Conservation (phyloP, 371 early-diverging fungal species). For the Fennellomyces sp. region DNA sequence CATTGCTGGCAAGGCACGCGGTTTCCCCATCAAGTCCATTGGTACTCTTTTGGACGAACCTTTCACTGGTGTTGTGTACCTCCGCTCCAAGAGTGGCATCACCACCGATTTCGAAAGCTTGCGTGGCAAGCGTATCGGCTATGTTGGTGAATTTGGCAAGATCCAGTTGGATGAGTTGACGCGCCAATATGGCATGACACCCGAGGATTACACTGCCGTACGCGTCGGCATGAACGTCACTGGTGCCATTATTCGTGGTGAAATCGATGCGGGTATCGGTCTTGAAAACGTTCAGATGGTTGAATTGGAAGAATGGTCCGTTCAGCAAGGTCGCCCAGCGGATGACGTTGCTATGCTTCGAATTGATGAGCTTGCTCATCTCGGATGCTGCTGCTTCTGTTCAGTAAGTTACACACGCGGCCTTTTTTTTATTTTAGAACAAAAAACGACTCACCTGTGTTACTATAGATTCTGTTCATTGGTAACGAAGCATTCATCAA, state of each 20-base stretch:
- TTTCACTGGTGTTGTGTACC: conserved; percentile 67
- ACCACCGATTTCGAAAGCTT: conserved; percentile 58
- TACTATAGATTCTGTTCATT: conserved; percentile 58
- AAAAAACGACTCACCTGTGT: not conserved
- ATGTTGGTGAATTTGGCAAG: conserved; percentile 72
- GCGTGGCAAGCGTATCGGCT: conserved; percentile 64
- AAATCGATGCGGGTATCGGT: conserved; percentile 73
- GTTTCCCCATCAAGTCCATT: conserved; percentile 66
- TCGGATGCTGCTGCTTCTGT: conserved; percentile 74
- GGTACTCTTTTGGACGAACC: conserved; percentile 72
- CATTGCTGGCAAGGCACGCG: conserved; percentile 69
- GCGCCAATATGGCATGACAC: conserved; percentile 61
- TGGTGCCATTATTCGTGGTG: conserved; percentile 60
- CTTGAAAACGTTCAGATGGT: conserved; percentile 74
- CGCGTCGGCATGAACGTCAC: conserved; percentile 75
- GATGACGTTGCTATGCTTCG: conserved; percentile 67
- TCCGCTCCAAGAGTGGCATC: conserved; percentile 57
- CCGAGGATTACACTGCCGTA: conserved; percentile 61
- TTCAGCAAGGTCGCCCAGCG: conserved; percentile 50
- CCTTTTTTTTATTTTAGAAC: not conserved
- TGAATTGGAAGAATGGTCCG: conserved; percentile 70
- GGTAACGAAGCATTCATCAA: conserved; percentile 65
- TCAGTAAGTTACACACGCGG: conserved; percentile 34
- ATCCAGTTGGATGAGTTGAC: conserved; percentile 69
- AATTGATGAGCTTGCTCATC: conserved; percentile 68